These are phyloP conservation scores for Mesotaenium endlicherianum DNA, from an alignment of 139 green algal genomes.

Conservation along the genomic window DNA sequence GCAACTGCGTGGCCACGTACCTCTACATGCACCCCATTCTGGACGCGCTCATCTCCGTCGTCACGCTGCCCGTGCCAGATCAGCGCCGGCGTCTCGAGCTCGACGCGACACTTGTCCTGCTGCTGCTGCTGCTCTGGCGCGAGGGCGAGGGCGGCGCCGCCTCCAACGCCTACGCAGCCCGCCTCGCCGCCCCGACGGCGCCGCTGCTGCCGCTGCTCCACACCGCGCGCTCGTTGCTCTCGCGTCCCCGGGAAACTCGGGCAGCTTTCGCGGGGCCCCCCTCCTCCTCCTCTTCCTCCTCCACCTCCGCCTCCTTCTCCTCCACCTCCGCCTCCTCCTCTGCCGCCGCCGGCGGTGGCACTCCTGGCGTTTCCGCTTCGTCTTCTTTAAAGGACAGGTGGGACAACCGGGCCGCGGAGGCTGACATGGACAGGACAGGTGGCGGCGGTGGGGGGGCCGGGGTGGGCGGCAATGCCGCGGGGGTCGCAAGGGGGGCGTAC, in stretches of 20 bases:
- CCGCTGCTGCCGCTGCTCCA: slow-evolving; percentile 34
- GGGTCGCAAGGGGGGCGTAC: no score
- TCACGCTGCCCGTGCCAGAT: slow-evolving; percentile 26
- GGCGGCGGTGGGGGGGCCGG: not conserved
- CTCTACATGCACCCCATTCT: slow-evolving; percentile 32
- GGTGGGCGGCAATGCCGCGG: no score
- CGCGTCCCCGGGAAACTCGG: not conserved
- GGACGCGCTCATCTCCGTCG: slow-evolving; percentile 25
- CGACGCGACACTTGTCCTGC: slow-evolving; percentile 23
- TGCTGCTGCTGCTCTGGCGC: slow-evolving; percentile 45
- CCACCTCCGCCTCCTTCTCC: not conserved
- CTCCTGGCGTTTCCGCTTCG: no score
- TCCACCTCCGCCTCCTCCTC: no score
- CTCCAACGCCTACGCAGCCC: slow-evolving; percentile 31
- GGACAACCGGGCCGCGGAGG: no score
- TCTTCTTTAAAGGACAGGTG: no score
- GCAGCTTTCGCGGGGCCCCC: not conserved
- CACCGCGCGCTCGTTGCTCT: slow-evolving; percentile 14
- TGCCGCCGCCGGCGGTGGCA: no score
- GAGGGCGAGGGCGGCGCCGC: no score
- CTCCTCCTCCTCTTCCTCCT: not conserved
- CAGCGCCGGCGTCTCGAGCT: slow-evolving; percentile 33
- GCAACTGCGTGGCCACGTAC: slow-evolving; percentile 34
- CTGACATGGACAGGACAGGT: no score
- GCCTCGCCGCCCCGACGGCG: not conserved